Base-by-base conservation (phyloP, 2,329 filamentous ascomycete genomes). In the Lachnum nothofagi region DNA sequence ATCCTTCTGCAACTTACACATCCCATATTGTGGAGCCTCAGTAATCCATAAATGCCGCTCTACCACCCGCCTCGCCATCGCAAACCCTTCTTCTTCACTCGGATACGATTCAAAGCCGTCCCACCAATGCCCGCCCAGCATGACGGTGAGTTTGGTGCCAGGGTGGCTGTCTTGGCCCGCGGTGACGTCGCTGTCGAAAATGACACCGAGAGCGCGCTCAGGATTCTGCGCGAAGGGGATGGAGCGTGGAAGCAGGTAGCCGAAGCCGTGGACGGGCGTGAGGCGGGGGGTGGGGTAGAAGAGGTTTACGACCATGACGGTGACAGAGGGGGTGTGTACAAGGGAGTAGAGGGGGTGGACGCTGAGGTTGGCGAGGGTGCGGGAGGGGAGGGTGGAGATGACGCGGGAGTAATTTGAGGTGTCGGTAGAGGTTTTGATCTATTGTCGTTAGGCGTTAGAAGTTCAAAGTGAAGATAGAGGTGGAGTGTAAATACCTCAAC, bases 101-200 rank as follows among this genome's bases (percentile, higher is more conserved):
- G 89, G 90, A 49, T 79, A 80, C 2, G 67, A 61, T 39, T 56
- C 62, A 72, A 77, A 82, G 49, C 72, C 77, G 65, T 89, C 77
- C 88, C 88, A 97, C 78, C 88, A 89, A 69, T 96, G 90, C 1
- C 93, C 93, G 51, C 93, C 93, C 48, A 98, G 73, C 82, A 98
- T 95, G 59, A 97, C 87, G 14, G 91, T 95, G 45, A 97, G 69
- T 67, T 95, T 95, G 12, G 89, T 95, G 20, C 88, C 89, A 10
- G 53, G 22, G 1, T 67, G 73, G 3, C 69, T 73, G 63, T 85
- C 79, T 58, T 79, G 74, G 16, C 76, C 77, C 46, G 63, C 54
- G 24, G 70, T 48, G 27, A 61, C 59, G 43, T 67, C 51, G 16
- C 83, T 88, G 68, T 95, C 90, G 67, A 97, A 97, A 52, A 97